Percentiles rank a stretch among this genome's conserved stretches.
Evolutionary conservation across 1,139 yeast species (phyloP).

Genomic region (Yamadazyma friedrichii): DNA sequence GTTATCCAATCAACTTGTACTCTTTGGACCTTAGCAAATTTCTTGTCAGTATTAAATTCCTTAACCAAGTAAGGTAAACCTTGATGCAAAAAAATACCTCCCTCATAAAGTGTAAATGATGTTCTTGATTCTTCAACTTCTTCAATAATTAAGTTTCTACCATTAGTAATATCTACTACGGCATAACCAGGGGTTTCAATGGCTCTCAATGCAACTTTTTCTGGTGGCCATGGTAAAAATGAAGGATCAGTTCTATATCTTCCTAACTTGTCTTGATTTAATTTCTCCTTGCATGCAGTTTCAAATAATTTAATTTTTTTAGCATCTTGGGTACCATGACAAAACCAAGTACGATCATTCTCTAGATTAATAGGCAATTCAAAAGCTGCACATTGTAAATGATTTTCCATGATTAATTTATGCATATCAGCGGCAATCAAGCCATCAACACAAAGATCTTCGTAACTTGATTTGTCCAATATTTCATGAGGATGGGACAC

Average conservation of each 20-base stretch:
- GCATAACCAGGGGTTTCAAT: slow-evolving; percentile 79
- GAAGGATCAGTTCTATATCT: slow-evolving; percentile 59
- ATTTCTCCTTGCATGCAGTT: slow-evolving; percentile 41
- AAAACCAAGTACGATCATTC: slow-evolving; percentile 59
- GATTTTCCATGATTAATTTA: slow-evolving; percentile 62
- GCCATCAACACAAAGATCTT: slow-evolving; percentile 44
- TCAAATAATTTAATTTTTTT: slow-evolving; percentile 32
- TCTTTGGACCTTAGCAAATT: slow-evolving; percentile 77
- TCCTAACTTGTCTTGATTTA: slow-evolving; percentile 49
- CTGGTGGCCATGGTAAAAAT: slow-evolving; percentile 79
- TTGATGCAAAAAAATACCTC: slow-evolving; percentile 92
- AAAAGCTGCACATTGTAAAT: slow-evolving; percentile 91
- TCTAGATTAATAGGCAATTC: slow-evolving; percentile 64
- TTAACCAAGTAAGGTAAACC: slow-evolving; percentile 85
- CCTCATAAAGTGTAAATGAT: slow-evolving; percentile 89
- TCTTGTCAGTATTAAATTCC: slow-evolving; percentile 74
- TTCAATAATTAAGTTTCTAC: slow-evolving; percentile 74
- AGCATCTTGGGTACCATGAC: slow-evolving; percentile 30
- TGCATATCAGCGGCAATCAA: slow-evolving; percentile 36
- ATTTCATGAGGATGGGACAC: slow-evolving; percentile 67
- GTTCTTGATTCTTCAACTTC: slow-evolving; percentile 89
- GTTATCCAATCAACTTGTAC: slow-evolving; percentile 95
- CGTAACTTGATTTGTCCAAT: slow-evolving; percentile 41
- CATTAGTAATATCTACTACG: slow-evolving; percentile 82
- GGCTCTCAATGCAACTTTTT: slow-evolving; percentile 73